Evolutionary conservation across 208 protist genomes (phyloP), one percentile per base, ranked within the genome.

Genomic region (Naegleria gruberi): DNA sequence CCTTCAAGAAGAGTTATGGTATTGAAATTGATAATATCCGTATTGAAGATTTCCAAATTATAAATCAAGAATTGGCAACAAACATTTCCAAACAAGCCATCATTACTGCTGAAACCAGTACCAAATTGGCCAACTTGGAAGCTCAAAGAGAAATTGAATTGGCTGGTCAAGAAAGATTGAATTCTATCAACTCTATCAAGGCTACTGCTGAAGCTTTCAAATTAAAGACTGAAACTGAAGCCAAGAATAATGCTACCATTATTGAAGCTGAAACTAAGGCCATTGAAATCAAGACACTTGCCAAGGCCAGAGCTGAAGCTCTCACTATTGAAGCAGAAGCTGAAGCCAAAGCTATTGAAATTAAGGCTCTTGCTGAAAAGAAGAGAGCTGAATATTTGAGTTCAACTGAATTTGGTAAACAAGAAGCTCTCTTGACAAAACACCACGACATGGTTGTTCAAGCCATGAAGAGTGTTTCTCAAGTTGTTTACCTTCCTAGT

Each of bases 1-100:
- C n/a, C 12, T 90, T 90, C 47, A 77, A 83, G 37, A 87, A 90
- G 74, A 34, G 89, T 87, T 90, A 90, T 37, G 89, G 89, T 43
- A 90, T 90, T 85, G 89, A 90, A 82, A 90, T 90, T 40, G 43
- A 23, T 43, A 90, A 90, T 43, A 88, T 90, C 47, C n/a, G 89
- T 26, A 90, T 90, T 37, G 89, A 90, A 82, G 42, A 41, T 43
- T 85, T 90, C 23, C 74, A 90, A 82, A 90, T 90, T 19, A 57
- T 90, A n/a, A 81, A 90, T 82, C 51, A 90, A 81, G 51, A 90
- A 82, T 43, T 90, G n/a, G 89, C 89, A 41, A 81, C 77, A 41
- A 90, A 90, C 10, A 90, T 90, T 82, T 90, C 89, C 47, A 90
- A 90, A 43, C 89, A 90, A 82, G 89, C 89, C 34, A 65, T 90